Conservation (phyloP, 495 filamentous ascomycete genomes). For the Lophium mytilinum region DNA sequence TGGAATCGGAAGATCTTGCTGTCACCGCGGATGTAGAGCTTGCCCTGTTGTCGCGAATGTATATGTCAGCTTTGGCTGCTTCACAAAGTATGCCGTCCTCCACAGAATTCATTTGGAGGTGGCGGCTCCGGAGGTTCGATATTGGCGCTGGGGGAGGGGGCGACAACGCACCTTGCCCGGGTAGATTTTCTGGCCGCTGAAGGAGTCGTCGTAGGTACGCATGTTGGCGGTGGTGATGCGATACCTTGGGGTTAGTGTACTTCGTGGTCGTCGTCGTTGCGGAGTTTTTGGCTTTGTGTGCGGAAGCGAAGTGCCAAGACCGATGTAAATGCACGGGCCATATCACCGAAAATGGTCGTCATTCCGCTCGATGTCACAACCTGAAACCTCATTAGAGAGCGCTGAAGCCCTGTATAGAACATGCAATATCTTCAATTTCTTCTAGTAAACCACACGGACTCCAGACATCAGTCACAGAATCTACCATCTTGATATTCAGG, state of each 20-base stretch:
- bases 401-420: no score
- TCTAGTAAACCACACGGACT: no score
- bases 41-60: slow-evolving; percentile 53
- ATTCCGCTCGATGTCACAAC: no score
- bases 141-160: not conserved
- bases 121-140: not conserved
- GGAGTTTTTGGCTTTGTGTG: slow-evolving; percentile 1
- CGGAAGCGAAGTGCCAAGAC: not conserved
- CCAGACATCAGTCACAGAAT: no score
- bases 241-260: slow-evolving; percentile 25
- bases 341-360: no score
- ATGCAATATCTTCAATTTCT: no score
- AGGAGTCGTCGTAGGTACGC: slow-evolving; percentile 97
- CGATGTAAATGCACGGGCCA: no score
- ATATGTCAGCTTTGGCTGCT: slow-evolving; percentile 11
- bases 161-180: slow-evolving; percentile 82
- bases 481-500: no score
- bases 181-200: slow-evolving; percentile 97
- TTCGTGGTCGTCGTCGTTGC: slow-evolving; percentile 20
- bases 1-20: slow-evolving; percentile 99
- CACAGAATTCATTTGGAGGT: no score
- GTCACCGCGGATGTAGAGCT: slow-evolving; percentile 97
- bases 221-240: slow-evolving; percentile 56
- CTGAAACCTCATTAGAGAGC: no score
- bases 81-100: no score